Percentiles rank a stretch among this genome's conserved stretches.
phyloP scores from a whole-genome alignment of 2,329 filamentous ascomycete species.

The Periglandula ipomoeae region DNA sequence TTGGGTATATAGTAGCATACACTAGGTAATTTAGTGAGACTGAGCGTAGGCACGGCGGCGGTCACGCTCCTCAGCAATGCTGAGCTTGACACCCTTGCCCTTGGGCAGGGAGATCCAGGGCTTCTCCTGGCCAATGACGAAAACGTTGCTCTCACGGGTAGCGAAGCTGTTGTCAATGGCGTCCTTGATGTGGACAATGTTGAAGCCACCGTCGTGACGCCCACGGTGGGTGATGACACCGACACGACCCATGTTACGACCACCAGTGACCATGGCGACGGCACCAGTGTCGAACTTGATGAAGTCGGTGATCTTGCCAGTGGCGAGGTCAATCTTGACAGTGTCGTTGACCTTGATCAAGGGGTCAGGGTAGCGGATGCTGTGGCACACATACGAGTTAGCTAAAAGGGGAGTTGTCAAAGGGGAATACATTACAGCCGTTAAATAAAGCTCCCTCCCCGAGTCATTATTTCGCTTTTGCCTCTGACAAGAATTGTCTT shows the following conservation, averaged over 20 bases:
- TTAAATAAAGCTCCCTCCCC: slow-evolving; percentile 19
- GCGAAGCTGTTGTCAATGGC: slow-evolving; percentile 99
- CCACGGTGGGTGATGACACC: slow-evolving; percentile 99
- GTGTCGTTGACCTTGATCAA: slow-evolving; percentile 99
- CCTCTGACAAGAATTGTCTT: background rate
- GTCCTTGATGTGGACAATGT: slow-evolving; percentile 99
- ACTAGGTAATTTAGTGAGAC: slow-evolving; percentile 35
- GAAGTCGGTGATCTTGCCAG: slow-evolving; percentile 96
- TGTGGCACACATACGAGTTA: slow-evolving; percentile 37
- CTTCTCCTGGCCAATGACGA: slow-evolving; percentile 98
- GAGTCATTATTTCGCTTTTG: background rate
- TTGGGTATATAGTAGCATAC: background rate
- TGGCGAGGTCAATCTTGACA: slow-evolving; percentile 95
- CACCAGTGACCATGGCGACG: slow-evolving; percentile 97
- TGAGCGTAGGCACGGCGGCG: slow-evolving; percentile 67
- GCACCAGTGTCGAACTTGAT: slow-evolving; percentile 98
- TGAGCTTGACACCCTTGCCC: slow-evolving; percentile 99
- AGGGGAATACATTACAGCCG: slow-evolving; percentile 51
- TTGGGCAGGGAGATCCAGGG: slow-evolving; percentile 99
- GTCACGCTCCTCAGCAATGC: slow-evolving; percentile 98
- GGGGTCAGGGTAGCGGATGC: slow-evolving; percentile 98
- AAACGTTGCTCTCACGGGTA: slow-evolving; percentile 98
- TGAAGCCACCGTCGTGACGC: slow-evolving; percentile 99
- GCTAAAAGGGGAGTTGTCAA: slow-evolving; percentile 12
- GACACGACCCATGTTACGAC: slow-evolving; percentile 99